Evolutionary conservation across 163 green algal genomes (phyloP).

Genomic region (Prototheca stagnorum): DNA sequence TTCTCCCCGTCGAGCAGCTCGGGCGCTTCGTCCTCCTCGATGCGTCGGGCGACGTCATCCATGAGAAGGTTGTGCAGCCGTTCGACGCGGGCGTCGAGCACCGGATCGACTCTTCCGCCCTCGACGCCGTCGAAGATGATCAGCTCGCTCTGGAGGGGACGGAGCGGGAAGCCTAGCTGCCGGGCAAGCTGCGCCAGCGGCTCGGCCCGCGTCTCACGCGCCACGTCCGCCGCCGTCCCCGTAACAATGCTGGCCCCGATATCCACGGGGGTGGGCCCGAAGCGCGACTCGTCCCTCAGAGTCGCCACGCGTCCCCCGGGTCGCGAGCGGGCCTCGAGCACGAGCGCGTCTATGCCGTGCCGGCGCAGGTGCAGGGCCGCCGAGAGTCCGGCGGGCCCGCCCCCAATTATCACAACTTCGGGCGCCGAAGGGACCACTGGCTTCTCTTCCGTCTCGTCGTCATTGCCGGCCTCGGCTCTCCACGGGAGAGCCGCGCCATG

Average conservation of each 20-base stretch:
- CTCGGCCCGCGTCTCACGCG: slow-evolving; percentile 31
- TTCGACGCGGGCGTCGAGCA: slow-evolving; percentile 19
- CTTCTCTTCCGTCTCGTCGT: no score
- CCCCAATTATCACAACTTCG: slow-evolving; percentile 47
- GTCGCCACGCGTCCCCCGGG: slow-evolving; percentile 60
- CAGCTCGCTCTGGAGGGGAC: slow-evolving; percentile 31
- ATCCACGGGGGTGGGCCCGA: slow-evolving; percentile 44
- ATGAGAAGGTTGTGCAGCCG: slow-evolving; percentile 23
- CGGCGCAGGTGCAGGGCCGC: slow-evolving; percentile 44
- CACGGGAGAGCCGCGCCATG: no score
- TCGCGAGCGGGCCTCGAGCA: slow-evolving; percentile 60
- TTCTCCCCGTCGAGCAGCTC: slow-evolving; percentile 10
- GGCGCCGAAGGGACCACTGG: slow-evolving; percentile 30
- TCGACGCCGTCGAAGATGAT: slow-evolving; percentile 39
- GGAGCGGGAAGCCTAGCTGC: slow-evolving; percentile 42
- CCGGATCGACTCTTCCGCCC: slow-evolving; percentile 13
- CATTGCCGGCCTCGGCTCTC: no score
- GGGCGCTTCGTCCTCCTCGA: no score
- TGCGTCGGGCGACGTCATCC: slow-evolving; percentile 9
- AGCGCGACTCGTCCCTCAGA: slow-evolving; percentile 35
- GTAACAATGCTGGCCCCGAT: slow-evolving; percentile 75
- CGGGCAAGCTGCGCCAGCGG: slow-evolving; percentile 13
- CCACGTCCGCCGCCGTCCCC: slow-evolving; percentile 22
- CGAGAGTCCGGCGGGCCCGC: slow-evolving; percentile 50
- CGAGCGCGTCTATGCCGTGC: slow-evolving; percentile 34